phyloP scores from a whole-genome alignment of 441 rosid species.

The Syzygium malaccense region DNA sequence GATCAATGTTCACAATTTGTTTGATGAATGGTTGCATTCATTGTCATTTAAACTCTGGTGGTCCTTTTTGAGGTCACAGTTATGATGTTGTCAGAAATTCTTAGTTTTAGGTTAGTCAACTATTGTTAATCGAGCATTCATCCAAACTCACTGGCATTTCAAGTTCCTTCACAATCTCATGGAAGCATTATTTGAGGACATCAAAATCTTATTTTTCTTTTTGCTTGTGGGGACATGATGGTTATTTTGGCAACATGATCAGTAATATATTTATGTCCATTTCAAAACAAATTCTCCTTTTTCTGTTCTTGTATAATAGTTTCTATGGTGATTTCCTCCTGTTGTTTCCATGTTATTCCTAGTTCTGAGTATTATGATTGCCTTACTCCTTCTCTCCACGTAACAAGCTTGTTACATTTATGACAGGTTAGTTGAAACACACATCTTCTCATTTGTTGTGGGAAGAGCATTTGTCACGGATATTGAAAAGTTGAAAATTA shows the following conservation, averaged over 20 bases:
- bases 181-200: background rate
- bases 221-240: background rate
- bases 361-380: background rate
- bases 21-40: background rate
- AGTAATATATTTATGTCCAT: background rate
- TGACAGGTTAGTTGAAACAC: slow-evolving; percentile 99
- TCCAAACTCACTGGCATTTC: background rate
- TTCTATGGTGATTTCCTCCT: background rate
- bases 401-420: slow-evolving; percentile 21
- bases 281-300: background rate
- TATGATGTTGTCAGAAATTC: background rate
- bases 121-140: background rate
- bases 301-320: background rate
- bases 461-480: slow-evolving; percentile 99
- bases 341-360: background rate
- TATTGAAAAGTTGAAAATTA: slow-evolving; percentile 90
- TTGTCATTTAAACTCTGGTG: background rate
- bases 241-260: background rate
- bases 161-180: background rate
- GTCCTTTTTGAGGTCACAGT: background rate
- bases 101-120: background rate
- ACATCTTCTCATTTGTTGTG: slow-evolving; percentile 95
- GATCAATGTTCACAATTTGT: background rate
- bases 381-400: background rate
- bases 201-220: background rate